These are phyloP conservation scores for Xylaria sp. DNA, from an alignment of 2,329 filamentous ascomycete species.

Conservation along the genomic window DNA sequence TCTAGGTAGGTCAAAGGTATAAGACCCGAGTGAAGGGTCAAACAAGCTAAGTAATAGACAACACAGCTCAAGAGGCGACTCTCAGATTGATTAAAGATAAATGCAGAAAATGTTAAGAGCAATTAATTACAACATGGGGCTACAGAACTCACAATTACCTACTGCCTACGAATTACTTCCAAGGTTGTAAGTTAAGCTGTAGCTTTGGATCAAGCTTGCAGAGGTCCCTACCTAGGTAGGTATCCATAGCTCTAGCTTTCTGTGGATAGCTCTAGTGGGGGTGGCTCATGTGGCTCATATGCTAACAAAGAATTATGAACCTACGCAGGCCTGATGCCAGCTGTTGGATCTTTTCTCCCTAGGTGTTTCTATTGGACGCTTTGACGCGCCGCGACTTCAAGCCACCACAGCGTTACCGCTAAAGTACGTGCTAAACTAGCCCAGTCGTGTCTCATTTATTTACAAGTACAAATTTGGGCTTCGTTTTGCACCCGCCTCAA, in stretches of 20 bases:
- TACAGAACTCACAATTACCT: too few relatives aligned
- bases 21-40: background rate
- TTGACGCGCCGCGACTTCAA: slow-evolving; percentile 45
- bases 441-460: slow-evolving; percentile 22
- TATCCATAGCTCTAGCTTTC: background rate
- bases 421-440: slow-evolving; percentile 7
- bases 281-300: slow-evolving; percentile 11
- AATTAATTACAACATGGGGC: background rate
- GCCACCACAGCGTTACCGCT: slow-evolving; percentile 27
- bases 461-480: slow-evolving; percentile 30
- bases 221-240: too few relatives aligned
- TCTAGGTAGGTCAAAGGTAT: background rate
- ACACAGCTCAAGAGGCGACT: background rate
- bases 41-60: background rate
- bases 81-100: background rate
- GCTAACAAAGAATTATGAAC: background rate
- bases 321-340: slow-evolving; percentile 13
- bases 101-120: background rate
- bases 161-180: too few relatives aligned
- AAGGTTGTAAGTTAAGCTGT: slow-evolving; percentile 6
- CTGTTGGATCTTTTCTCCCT: slow-evolving; percentile 9
- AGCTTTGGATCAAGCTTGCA: background rate
- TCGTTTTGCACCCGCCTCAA: slow-evolving; percentile 8
- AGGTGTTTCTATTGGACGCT: slow-evolving; percentile 25
- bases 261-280: slow-evolving; percentile 15